A percentile compares a stretch with the other conserved stretches of the same genome.
phyloP scores from a whole-genome alignment of 805 yeast species.

The Cyberlindnera mycetangii region DNA sequence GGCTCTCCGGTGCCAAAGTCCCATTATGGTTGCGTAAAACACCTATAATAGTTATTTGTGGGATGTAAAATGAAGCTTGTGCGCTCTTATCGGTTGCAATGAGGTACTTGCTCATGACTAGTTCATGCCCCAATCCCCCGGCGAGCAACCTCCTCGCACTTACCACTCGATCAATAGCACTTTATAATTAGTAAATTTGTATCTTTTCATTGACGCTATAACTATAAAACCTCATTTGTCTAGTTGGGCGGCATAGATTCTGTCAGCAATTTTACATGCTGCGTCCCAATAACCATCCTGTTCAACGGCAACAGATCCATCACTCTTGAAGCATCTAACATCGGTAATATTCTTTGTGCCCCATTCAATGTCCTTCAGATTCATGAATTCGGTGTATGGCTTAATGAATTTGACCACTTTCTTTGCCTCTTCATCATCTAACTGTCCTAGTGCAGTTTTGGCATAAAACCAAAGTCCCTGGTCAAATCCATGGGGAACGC shows the following conservation, averaged over 20 bases:
- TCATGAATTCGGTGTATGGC: slow-evolving; percentile 22
- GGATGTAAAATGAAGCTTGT: too few relatives aligned
- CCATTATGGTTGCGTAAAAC: too few relatives aligned
- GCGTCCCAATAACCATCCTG: slow-evolving; percentile 10
- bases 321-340: slow-evolving; percentile 7
- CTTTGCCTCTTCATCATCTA: slow-evolving; percentile 7
- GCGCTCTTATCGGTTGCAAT: too few relatives aligned
- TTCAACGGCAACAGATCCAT: slow-evolving; percentile 8
- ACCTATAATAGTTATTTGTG: too few relatives aligned
- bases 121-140: too few relatives aligned
- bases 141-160: too few relatives aligned
- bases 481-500: slow-evolving; percentile 38
- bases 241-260: slow-evolving; percentile 10
- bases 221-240: not conserved
- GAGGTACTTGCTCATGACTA: too few relatives aligned
- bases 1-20: too few relatives aligned
- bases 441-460: slow-evolving; percentile 5
- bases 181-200: too few relatives aligned
- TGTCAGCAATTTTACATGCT: slow-evolving; percentile 11
- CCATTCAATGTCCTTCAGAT: slow-evolving; percentile 7
- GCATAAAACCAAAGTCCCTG: slow-evolving; percentile 34
- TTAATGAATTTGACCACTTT: slow-evolving; percentile 13
- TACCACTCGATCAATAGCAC: too few relatives aligned
- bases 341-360: slow-evolving; percentile 6
- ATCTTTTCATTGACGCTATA: not conserved